Conservation (phyloP, 768 basidiomycete genomes). For the Serpula lacrymans region DNA sequence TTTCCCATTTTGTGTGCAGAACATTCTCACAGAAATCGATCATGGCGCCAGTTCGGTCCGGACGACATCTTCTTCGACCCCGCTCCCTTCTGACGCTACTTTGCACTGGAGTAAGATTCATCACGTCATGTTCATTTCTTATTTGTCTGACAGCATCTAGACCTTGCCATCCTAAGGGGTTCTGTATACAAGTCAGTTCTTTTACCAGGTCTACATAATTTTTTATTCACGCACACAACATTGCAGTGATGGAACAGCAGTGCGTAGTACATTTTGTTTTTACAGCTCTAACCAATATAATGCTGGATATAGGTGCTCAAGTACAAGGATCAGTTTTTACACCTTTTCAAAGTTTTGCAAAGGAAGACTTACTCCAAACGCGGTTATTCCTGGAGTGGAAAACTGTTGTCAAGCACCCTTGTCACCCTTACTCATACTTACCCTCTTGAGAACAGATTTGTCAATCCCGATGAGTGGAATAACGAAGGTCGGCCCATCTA, state of each 20-base stretch:
- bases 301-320: slow-evolving; percentile 48
- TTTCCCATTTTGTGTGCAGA: slow-evolving; percentile 65
- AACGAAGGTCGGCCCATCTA: slow-evolving; percentile 49
- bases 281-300: neutral
- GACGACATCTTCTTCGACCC: slow-evolving; percentile 66
- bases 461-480: slow-evolving; percentile 73
- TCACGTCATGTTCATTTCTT: neutral
- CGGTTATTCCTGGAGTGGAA: slow-evolving; percentile 79
- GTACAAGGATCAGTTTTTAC: slow-evolving; percentile 59
- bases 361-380: slow-evolving; percentile 75
- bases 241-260: slow-evolving; percentile 47
- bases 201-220: no score
- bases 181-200: slow-evolving; percentile 68
- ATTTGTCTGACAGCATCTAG: slow-evolving; percentile 31
- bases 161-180: slow-evolving; percentile 75
- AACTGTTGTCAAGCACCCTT: slow-evolving; percentile 68
- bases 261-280: slow-evolving; percentile 45
- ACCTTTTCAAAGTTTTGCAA: slow-evolving; percentile 60
- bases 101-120: slow-evolving; percentile 74
- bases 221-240: neutral
- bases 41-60: slow-evolving; percentile 76
- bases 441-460: slow-evolving; percentile 76
- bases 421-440: slow-evolving; percentile 79
- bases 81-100: slow-evolving; percentile 77
- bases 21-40: slow-evolving; percentile 75